Conservation (phyloP, 2,329 filamentous ascomycete genomes). For the Trichoderma sp. region DNA sequence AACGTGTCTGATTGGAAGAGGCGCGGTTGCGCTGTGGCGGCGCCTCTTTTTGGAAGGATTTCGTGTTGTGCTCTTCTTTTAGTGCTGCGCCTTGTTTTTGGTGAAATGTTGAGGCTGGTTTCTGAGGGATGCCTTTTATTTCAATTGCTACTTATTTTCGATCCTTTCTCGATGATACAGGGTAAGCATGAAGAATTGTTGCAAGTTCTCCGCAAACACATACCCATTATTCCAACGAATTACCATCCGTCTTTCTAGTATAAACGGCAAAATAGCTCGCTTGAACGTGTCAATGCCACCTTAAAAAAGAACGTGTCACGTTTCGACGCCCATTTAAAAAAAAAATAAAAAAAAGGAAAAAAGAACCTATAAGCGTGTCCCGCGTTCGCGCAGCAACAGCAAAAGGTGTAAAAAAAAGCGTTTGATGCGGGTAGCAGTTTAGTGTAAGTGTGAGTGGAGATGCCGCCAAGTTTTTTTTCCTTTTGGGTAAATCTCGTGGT, state of each 20-base stretch:
- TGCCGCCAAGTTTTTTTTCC: background rate
- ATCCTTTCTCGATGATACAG: background rate
- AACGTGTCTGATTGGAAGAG: slow-evolving; percentile 1
- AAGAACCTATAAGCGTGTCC: background rate
- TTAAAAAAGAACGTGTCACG: background rate
- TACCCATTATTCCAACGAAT: background rate
- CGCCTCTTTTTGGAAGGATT: slow-evolving; percentile 17
- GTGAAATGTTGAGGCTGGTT: background rate
- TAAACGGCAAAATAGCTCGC: background rate
- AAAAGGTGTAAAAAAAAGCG: background rate
- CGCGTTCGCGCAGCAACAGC: background rate
- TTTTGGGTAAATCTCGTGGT: slow-evolving; percentile 4
- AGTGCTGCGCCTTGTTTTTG: background rate
- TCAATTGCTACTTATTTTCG: background rate
- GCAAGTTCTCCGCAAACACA: background rate
- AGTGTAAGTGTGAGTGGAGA: slow-evolving; percentile 7
- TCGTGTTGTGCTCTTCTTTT: background rate
- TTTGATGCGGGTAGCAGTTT: too few species aligned
- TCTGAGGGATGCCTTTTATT: background rate
- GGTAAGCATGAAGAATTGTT: background rate
- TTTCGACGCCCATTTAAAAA: background rate
- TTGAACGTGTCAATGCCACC: background rate
- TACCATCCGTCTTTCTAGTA: background rate
- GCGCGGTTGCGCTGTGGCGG: slow-evolving; percentile 1
- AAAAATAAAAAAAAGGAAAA: too few species aligned